phyloP scores from a whole-genome alignment of 2,329 filamentous ascomycete species.

The Ophiosphaerella korrae region DNA sequence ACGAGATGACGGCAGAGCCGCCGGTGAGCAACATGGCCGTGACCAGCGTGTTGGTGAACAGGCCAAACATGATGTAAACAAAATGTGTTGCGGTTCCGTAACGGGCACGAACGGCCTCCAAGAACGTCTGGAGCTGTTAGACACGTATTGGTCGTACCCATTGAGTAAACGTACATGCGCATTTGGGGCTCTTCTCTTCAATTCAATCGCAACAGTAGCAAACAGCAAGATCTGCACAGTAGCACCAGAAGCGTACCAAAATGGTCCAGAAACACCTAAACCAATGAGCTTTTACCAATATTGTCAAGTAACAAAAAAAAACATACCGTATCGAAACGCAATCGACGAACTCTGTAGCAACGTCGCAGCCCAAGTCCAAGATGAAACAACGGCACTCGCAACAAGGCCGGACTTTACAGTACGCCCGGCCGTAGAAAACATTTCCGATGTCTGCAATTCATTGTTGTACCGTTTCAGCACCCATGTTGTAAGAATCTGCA shows the following conservation, averaged over 20 bases:
- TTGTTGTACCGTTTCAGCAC: conserved; percentile 38
- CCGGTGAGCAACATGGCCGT: conserved; percentile 88
- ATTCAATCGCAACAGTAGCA: conserved; percentile 37
- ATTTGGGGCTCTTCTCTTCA: conserved; percentile 41
- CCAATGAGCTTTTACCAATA: neutral
- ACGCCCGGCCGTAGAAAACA: conserved; percentile 39
- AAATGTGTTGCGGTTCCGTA: conserved; percentile 76
- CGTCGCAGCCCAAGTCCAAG: conserved; percentile 40
- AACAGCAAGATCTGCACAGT: conserved; percentile 41
- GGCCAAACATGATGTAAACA: conserved; percentile 79
- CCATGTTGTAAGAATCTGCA: conserved; percentile 35
- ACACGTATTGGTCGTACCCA: accelerated
- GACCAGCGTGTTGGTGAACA: conserved; percentile 84
- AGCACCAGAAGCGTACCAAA: conserved; percentile 42
- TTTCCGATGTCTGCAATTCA: conserved; percentile 38
- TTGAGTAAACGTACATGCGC: conserved; percentile 28
- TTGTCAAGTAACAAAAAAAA: too few species aligned
- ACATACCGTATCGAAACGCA: conserved; percentile 40
- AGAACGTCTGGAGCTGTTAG: conserved; percentile 67
- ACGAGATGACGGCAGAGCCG: conserved; percentile 68
- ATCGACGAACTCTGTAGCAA: conserved; percentile 37
- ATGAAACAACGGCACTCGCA: conserved; percentile 36
- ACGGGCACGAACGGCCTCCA: conserved; percentile 83
- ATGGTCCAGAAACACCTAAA: conserved; percentile 35
- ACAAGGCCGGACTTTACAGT: conserved; percentile 41